Base-by-base conservation (phyloP, 192 early-diverging fungal species). In the Coemansia umbellata region DNA sequence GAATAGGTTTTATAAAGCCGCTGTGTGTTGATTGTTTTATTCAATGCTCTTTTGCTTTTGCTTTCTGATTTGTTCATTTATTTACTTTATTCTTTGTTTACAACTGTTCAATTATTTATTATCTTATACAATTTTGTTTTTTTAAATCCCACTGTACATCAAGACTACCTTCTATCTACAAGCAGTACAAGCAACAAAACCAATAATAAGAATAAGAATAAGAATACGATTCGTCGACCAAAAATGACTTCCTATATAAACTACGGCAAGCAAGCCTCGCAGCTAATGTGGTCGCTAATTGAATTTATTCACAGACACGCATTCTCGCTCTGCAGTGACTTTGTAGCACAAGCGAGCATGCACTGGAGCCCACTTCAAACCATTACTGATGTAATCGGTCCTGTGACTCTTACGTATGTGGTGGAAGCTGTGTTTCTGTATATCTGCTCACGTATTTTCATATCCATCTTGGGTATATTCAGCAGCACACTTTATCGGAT, bases 401-500 rank as follows among this genome's bases (percentile, higher is more conserved):
- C 66, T 9, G 39, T 37, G 3, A 24, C 44, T 5, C 37, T 65
- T 3, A 49, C 60, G 0, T 64, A 61, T 30, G 17, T 42, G 15
- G 22, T 65, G 19, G 73, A 76, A 42, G 41, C 30, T 0, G 11
- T 69, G 6, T 11, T 58, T 8, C 31, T 76, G 5, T 65, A 61
- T 27, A 4, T 58, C 3, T 33, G 42, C 5, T 42, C 53, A 6
- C 49, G 45, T 5, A 27, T 65, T 19, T 37, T 31, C 5, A 14
- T 60, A n/a, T 43, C 39, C 14, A 39, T 48, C 8, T 40, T 65
- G n/a, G 49, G 60, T 9, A 37, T 58, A 27, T 50, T 75, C n/a
- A 60, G 66, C 66, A 50, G 47, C 53, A 75, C 72, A 37, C 57
- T 75, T 5, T 75, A 60, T 37, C 56, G 72, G 11, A 40, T 75